Evolutionary conservation across 2,329 filamentous ascomycete species (phyloP), one percentile per base, ranked within the genome.

Genomic region (Sarocladium kiliense): DNA sequence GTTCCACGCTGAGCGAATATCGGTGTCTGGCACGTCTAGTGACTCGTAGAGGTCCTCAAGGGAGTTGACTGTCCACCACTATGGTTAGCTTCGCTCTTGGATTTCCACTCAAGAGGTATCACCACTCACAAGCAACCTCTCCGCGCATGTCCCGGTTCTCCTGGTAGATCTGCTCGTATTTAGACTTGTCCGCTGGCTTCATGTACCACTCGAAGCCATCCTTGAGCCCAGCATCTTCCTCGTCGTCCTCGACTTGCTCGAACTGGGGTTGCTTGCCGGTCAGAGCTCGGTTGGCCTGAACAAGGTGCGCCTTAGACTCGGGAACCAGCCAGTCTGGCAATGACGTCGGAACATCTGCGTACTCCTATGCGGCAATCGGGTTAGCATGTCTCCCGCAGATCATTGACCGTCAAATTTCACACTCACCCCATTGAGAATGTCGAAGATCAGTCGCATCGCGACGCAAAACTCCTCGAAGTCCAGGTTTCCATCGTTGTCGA

Each of bases 191-290:
- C 27, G 78, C 73, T 0, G 94, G 94, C 58, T 85, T 91, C 91
- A 99, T 99, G 76, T 99, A 99, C 94, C 94, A 99, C 71, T 99
- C 94, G 71, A 99, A 99, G 12, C 93, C 93, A 71, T 97, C 91
- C 70, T 96, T 96, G 59, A 99, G 77, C 1, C 91, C 91, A 1
- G 85, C 84, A 3, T 86, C 85, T 63, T 96, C 92, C 60, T 87
- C 84, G 58, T 96, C 89, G 63, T 91, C 88, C 55, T 91, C 88
- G 57, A 96, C 84, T 59, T 85, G 81, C 71, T 96, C 92, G 69
- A 97, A 97, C 63, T 88, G 85, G 54, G 88, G 82, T 62, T 89
- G 88, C 62, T 87, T 86, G 59, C 88, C 88, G 14, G 86, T 88
- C 59, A 99, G 77, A 44, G 91, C 91, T 55, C 88, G 82, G 60